Conservation (phyloP, 306 rosid genomes). For the Geum urbanum region DNA sequence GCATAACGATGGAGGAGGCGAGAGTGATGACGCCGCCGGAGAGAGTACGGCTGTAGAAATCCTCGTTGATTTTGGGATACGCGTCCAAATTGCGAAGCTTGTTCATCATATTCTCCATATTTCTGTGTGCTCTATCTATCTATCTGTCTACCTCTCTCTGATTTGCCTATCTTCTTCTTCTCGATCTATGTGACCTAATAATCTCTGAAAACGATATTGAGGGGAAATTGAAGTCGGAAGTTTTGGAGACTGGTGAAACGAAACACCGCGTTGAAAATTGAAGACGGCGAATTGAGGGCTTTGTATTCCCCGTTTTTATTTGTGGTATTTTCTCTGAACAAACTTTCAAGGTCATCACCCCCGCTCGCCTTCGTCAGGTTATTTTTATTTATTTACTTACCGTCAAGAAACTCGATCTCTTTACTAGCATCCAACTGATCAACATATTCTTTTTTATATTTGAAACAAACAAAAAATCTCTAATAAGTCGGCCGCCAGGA, state of each 20-base stretch:
- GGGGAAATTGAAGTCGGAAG: not conserved
- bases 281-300: not conserved
- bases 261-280: slow-evolving; percentile 5
- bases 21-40: slow-evolving; percentile 94
- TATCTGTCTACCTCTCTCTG: no score
- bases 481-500: no score
- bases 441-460: no score
- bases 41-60: slow-evolving; percentile 94
- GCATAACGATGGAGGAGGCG: slow-evolving; percentile 79
- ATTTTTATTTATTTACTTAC: no score
- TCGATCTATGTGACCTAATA: not conserved
- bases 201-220: no score
- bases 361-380: not conserved
- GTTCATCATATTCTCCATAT: slow-evolving; percentile 72
- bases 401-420: no score
- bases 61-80: slow-evolving; percentile 93
- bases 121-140: not conserved
- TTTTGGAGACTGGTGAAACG: not conserved
- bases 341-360: not conserved
- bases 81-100: slow-evolving; percentile 91
- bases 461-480: no score
- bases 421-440: no score
- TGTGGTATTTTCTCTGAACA: not conserved
- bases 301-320: not conserved
- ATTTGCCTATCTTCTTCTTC: not conserved